Conservation (phyloP, 371 early-diverging fungal species). For the Saksenaea vasiformis region DNA sequence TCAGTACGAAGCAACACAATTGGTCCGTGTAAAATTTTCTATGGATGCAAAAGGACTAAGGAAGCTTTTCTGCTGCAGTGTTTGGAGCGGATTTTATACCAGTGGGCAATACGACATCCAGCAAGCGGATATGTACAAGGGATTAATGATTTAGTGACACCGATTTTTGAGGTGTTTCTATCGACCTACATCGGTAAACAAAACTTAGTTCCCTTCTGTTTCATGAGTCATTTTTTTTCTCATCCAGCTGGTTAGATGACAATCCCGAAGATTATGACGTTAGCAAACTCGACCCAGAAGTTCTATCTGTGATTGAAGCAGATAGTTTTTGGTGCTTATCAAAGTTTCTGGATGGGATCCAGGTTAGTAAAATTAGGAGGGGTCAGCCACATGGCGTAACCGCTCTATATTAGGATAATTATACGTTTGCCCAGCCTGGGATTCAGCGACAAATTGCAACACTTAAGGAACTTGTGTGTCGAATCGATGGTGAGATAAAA, state of each 20-base stretch:
- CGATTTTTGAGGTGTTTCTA: conserved; percentile 92
- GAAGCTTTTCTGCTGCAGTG: conserved; percentile 52
- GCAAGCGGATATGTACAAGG: conserved; percentile 99
- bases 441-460: conserved; percentile 89
- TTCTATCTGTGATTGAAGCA: conserved; percentile 82
- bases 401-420: conserved; percentile 73
- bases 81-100: conserved; percentile 90
- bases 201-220: neutral
- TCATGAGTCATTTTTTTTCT: neutral
- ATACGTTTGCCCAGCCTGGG: conserved; percentile 96
- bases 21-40: conserved; percentile 47
- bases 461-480: conserved; percentile 85
- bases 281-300: conserved; percentile 54
- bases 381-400: neutral
- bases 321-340: conserved; percentile 96
- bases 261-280: conserved; percentile 74
- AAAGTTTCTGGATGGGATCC: conserved; percentile 94
- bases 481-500: conserved; percentile 77
- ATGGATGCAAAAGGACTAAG: neutral
- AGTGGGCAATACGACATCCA: conserved; percentile 97
- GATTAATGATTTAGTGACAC: conserved; percentile 97
- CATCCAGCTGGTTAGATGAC: conserved; percentile 37
- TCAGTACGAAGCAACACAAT: conserved; percentile 78
- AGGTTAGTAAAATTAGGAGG: conserved; percentile 43
- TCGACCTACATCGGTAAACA: conserved; percentile 63